These are phyloP conservation scores for Colletotrichum camelliae DNA, from an alignment of 2,329 filamentous ascomycete genomes.

Conservation along the genomic window DNA sequence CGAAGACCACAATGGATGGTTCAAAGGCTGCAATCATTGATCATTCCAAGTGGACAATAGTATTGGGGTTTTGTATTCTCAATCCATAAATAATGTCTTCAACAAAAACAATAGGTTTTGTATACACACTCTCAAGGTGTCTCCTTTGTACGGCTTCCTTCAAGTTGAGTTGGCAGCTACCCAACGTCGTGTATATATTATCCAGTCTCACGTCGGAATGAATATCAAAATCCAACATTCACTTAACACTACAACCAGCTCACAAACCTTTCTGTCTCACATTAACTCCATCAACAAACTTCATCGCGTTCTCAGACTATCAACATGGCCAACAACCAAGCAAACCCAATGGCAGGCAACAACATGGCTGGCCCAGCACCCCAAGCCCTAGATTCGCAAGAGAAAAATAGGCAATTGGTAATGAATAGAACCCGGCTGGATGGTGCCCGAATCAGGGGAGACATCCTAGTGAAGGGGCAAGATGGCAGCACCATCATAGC, in stretches of 20 bases:
- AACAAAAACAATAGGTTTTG: neutral
- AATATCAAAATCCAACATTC: neutral
- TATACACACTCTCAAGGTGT: neutral
- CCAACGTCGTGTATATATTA: neutral
- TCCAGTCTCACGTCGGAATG: neutral
- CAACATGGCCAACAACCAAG: neutral
- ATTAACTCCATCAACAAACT: neutral
- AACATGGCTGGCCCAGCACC: neutral
- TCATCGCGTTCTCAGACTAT: neutral
- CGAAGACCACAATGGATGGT: neutral
- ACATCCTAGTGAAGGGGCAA: neutral
- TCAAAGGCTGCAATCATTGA: neutral
- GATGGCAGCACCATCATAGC: neutral
- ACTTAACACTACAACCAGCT: neutral
- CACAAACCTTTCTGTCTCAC: neutral
- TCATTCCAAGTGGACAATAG: neutral
- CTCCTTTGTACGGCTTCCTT: neutral
- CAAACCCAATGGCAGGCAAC: neutral
- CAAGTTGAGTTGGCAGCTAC: neutral
- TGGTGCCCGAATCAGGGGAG: neutral
- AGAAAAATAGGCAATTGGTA: neutral
- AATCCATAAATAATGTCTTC: neutral
- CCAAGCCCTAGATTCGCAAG: neutral
- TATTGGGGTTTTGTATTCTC: neutral
- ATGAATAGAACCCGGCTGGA: neutral